phyloP scores from a whole-genome alignment of 441 rosid genomes.

The Gossypium gossypioides region DNA sequence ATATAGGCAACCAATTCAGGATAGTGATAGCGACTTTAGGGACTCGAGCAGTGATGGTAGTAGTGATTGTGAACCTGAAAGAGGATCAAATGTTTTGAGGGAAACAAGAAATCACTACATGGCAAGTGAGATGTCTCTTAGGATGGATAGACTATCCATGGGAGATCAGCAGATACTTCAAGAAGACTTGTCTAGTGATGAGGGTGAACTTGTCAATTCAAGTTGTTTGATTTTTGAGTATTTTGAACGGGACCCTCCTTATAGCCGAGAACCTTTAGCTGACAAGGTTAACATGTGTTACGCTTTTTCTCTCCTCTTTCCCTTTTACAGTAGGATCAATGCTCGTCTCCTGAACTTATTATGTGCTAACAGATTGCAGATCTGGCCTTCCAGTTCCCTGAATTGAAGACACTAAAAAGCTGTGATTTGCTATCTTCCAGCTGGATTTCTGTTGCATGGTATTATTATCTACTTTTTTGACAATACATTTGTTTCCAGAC shows the following conservation, averaged over 20 bases:
- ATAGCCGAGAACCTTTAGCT: slow-evolving; percentile 36
- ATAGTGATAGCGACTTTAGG: slow-evolving; percentile 28
- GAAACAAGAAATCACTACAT: neutral
- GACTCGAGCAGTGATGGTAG: slow-evolving; percentile 38
- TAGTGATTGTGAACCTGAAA: slow-evolving; percentile 29
- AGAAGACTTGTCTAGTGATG: slow-evolving; percentile 37
- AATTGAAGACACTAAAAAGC: slow-evolving; percentile 29
- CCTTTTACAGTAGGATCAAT: neutral
- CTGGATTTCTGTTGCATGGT: slow-evolving; percentile 49
- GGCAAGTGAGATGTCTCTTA: slow-evolving; percentile 8
- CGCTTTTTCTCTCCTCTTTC: neutral
- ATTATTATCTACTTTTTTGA: neutral
- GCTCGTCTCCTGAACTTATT: neutral
- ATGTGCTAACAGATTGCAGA: slow-evolving; percentile 22
- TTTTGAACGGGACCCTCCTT: slow-evolving; percentile 33
- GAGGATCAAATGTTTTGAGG: slow-evolving; percentile 15
- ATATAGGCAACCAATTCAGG: slow-evolving; percentile 8
- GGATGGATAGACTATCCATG: slow-evolving; percentile 23
- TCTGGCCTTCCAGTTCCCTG: slow-evolving; percentile 29
- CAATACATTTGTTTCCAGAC: neutral
- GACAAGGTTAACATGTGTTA: slow-evolving; percentile 26
- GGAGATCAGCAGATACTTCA: slow-evolving; percentile 20
- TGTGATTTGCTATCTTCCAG: slow-evolving; percentile 34
- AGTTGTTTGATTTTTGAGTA: slow-evolving; percentile 31
- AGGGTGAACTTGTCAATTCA: slow-evolving; percentile 24